A percentile compares a stretch with the other conserved stretches of the same genome.
These are phyloP conservation scores for Groenewaldozyma sp. DNA, from an alignment of 1,139 yeast species.

Conservation along the genomic window DNA sequence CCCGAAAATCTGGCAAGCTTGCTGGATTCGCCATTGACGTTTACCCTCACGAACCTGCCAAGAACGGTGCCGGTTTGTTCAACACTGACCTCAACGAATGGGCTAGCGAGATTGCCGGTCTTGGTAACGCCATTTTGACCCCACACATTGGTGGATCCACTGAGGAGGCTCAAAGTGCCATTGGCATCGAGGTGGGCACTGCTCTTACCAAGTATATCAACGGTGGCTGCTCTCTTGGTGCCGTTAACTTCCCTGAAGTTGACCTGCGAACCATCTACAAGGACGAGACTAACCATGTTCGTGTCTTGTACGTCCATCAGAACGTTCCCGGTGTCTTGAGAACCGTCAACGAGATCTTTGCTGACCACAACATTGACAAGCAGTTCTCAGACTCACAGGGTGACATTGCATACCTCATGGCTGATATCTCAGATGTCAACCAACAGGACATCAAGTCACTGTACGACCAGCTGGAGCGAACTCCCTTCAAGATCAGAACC, in stretches of 20 bases:
- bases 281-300: slow-evolving; percentile 77
- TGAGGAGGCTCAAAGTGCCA: slow-evolving; percentile 97
- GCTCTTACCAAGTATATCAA: slow-evolving; percentile 84
- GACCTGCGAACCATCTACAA: slow-evolving; percentile 78
- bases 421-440: slow-evolving; percentile 87
- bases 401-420: slow-evolving; percentile 95
- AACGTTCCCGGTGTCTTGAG: slow-evolving; percentile 98
- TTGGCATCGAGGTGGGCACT: slow-evolving; percentile 89
- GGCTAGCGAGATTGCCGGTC: slow-evolving; percentile 72
- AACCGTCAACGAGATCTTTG: slow-evolving; percentile 91
- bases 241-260: slow-evolving; percentile 99
- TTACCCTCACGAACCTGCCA: slow-evolving; percentile 95
- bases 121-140: slow-evolving; percentile 83
- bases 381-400: slow-evolving; percentile 96
- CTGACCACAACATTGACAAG: slow-evolving; percentile 93
- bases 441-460: slow-evolving; percentile 73
- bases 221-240: slow-evolving; percentile 93
- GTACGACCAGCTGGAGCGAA: slow-evolving; percentile 78
- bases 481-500: slow-evolving; percentile 86
- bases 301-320: slow-evolving; percentile 93
- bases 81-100: slow-evolving; percentile 64
- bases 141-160: slow-evolving; percentile 99
- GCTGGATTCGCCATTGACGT: slow-evolving; percentile 99
- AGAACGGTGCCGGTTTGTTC: slow-evolving; percentile 83
- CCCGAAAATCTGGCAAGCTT: slow-evolving; percentile 84